These are phyloP conservation scores for Pezicula radicicola DNA, from an alignment of 2,329 filamentous ascomycete species.

Conservation along the genomic window DNA sequence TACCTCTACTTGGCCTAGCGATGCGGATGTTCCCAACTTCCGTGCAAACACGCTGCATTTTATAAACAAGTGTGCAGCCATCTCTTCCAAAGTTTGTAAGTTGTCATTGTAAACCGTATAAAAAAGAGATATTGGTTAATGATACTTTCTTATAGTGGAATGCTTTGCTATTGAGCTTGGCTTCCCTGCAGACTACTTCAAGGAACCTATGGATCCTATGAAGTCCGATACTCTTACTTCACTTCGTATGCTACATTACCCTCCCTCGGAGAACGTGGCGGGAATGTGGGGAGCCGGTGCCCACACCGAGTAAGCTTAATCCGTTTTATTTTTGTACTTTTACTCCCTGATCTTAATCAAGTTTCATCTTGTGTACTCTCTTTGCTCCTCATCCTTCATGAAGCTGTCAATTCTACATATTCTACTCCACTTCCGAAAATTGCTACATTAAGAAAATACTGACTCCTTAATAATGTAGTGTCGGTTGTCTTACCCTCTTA, in stretches of 20 bases:
- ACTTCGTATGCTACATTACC: constrained; percentile 53
- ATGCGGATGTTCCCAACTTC: background rate
- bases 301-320: constrained; percentile 43
- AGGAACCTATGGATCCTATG: constrained; percentile 38
- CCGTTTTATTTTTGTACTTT: too few species aligned
- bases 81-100: background rate
- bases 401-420: too few species aligned
- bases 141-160: background rate
- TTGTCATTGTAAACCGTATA: background rate
- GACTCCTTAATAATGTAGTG: constrained; percentile 22
- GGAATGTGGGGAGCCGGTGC: constrained; percentile 49
- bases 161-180: background rate
- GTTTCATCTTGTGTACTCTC: too few species aligned
- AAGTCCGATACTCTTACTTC: constrained; percentile 46
- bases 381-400: too few species aligned
- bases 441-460: too few species aligned
- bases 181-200: background rate
- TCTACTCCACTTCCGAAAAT: too few species aligned
- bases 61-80: background rate
- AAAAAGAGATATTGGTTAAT: too few species aligned
- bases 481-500: constrained; percentile 57
- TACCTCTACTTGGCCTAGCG: background rate
- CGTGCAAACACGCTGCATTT: background rate
- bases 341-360: too few species aligned
- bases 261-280: constrained; percentile 40